Base-by-base conservation (phyloP, 768 basidiomycete genomes). In the Naganishia vaughanmartiniae region DNA sequence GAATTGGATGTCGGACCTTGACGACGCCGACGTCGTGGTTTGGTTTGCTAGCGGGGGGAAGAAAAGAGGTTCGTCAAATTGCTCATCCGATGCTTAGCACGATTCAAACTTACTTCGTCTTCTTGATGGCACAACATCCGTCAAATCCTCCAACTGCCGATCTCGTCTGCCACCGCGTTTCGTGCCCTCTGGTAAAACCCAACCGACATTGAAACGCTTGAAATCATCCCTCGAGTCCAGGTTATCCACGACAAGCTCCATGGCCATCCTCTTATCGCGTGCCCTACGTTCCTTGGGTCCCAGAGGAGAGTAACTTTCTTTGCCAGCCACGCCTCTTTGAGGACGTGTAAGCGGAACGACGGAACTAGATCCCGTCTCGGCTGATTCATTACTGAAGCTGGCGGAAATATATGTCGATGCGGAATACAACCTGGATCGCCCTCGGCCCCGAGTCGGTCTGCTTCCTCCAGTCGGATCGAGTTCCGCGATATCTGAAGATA, bases 151-250 rank as follows among this genome's bases (percentile, higher is more conserved):
- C 12, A 87, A 86, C 24, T 15, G 72, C 4, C 78, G 74, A n/a
- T 79, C 80, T 46, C 84, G 82, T 30, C 89, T 83, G 26, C 87
- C 87, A 34, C 87, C 86, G 36, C 92, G 85, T 73, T 87, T 86
- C 65, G 87, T 86, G 39, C 89, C 90, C 2, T 87, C 83, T 28
- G 91, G 90, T 17, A 94, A 81, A 10, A 95, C 91, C 92, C 92
- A 94, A 0, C 93, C 93, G 28, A 84, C 83, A 70, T 96, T 89
- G 82, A 95, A 95, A 82, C 89, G 81, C 76, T 84, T 86, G 84
- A 95, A 96, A 24, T 88, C 89, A 53, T 86, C 86, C 67, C 86
- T 85, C 53, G 86, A 85, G 76, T 89, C 89, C 36, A 94, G 87
- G 51, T 87, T 84, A n/a, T 87, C 85, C 2, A 91, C 88, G 66